Base-by-base conservation (phyloP, 108 stramenopile species). In the Seminavis robusta region DNA sequence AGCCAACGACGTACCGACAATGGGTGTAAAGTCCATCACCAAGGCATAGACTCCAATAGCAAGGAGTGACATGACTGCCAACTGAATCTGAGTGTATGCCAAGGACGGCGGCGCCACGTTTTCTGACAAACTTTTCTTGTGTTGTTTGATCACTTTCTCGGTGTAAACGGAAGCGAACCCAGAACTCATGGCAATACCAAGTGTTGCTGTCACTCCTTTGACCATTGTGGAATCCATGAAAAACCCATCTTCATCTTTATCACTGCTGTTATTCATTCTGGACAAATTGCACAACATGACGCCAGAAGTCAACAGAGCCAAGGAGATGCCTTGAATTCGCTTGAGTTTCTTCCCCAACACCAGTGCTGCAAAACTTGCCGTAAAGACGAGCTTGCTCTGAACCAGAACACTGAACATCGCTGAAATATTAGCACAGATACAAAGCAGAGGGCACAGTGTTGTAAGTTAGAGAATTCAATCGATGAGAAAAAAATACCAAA, bases 91-190 rank as follows among this genome's bases (percentile, higher is more conserved):
- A 28, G 73, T 79, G 59, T 79, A 73, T 3, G 77, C 77, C 16
- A 65, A 32, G 19, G 38, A 47, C 29, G 59, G 69, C 40, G 73
- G 53, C 26, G 67, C 25, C 7, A 56, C 71, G 28, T 85, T 86
- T 10, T 65, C 67, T 10, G 89, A 34, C 0, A 44, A 49, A 6
- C 56, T 41, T 33, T 48, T 56, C 0, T 24, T 39, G 44, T 78
- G 67, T 31, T 76, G 74, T 72, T 97, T 96, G 47, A 98, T 88
- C 25, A 98, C 92, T 60, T 93, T 94, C 63, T 97, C 97, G 11
- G 96, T 96, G 58, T 95, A 98, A 2, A 98, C 96, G 3, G 85
- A 86, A 26, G 95, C 92, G 63, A 98, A 97, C n/a, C 97, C 97
- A 8, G 86, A 88, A 43, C 87, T 79, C n/a, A 83, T 31, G 29